These are phyloP conservation scores for Chrysophaeum taylorii DNA, from an alignment of 352 stramenopile genomes.

Conservation along the genomic window DNA sequence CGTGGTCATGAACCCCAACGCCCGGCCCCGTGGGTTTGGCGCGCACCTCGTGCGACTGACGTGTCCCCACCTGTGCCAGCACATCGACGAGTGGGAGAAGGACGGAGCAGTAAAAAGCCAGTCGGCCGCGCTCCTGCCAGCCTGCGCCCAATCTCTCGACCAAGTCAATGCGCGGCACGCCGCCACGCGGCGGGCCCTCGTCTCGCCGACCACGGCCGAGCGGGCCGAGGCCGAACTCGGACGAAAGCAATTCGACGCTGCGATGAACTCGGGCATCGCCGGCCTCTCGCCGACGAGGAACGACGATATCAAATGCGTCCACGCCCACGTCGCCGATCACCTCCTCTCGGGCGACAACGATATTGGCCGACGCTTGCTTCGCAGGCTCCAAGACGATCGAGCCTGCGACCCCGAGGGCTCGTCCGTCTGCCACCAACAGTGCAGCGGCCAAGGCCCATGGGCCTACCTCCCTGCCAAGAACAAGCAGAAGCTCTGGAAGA, in stretches of 20 bases:
- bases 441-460: neutral
- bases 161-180: conserved; percentile 1
- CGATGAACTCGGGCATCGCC: conserved; percentile 7
- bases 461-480: conserved; percentile 16
- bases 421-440: neutral
- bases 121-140: neutral
- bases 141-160: neutral
- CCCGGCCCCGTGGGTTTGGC: neutral
- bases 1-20: neutral
- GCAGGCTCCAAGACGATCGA: neutral
- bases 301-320: conserved; percentile 19
- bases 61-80: conserved; percentile 11
- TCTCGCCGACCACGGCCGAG: neutral
- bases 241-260: neutral
- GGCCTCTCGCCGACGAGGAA: neutral
- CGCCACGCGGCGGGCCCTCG: neutral
- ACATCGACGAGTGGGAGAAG: conserved; percentile 4
- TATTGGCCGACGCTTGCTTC: neutral
- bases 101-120: neutral
- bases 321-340: conserved; percentile 18
- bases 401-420: neutral
- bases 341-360: conserved; percentile 7
- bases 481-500: conserved; percentile 17
- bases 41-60: neutral
- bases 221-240: neutral